phyloP scores from a whole-genome alignment of 2,329 filamentous ascomycete genomes.

The Aspergillus transmontanensis region DNA sequence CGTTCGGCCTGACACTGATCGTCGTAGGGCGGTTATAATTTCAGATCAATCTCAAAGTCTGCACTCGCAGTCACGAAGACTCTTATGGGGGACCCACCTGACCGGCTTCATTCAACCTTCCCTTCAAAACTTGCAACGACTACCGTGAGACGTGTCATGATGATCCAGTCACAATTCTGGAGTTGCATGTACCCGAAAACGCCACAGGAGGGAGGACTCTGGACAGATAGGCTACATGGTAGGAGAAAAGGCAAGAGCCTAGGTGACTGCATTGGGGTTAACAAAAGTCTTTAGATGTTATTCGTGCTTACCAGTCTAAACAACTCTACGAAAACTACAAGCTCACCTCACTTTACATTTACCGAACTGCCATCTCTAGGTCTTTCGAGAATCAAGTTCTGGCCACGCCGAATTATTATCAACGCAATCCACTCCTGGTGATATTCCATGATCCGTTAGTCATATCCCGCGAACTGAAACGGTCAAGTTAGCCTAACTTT shows the following conservation, averaged over 20 bases:
- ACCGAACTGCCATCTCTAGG: slow-evolving; percentile 70
- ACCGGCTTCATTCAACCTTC: slow-evolving; percentile 52
- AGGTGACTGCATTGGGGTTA: not conserved
- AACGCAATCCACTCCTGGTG: slow-evolving; percentile 70
- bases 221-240: slow-evolving; percentile 64
- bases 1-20: not conserved
- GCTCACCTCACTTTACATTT: slow-evolving; percentile 81
- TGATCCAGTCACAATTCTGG: slow-evolving; percentile 72
- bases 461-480: not conserved
- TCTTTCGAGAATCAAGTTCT: slow-evolving; percentile 86
- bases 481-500: slow-evolving; percentile 13
- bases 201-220: slow-evolving; percentile 29
- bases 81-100: slow-evolving; percentile 91
- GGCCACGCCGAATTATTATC: slow-evolving; percentile 69
- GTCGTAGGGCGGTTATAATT: slow-evolving; percentile 79
- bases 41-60: slow-evolving; percentile 88
- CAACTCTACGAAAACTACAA: slow-evolving; percentile 70
- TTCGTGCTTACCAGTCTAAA: slow-evolving; percentile 75
- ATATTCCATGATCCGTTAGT: slow-evolving; percentile 89
- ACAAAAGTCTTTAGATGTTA: slow-evolving; percentile 59
- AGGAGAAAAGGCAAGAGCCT: slow-evolving; percentile 16
- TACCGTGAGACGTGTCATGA: slow-evolving; percentile 60
- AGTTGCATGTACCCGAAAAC: slow-evolving; percentile 76
- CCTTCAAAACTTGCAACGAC: slow-evolving; percentile 57
- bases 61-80: slow-evolving; percentile 89